A percentile compares a stretch with the other conserved stretches of the same genome.
Conservation (phyloP, 148 eudicot species). For the Dianthus caryophyllus region DNA sequence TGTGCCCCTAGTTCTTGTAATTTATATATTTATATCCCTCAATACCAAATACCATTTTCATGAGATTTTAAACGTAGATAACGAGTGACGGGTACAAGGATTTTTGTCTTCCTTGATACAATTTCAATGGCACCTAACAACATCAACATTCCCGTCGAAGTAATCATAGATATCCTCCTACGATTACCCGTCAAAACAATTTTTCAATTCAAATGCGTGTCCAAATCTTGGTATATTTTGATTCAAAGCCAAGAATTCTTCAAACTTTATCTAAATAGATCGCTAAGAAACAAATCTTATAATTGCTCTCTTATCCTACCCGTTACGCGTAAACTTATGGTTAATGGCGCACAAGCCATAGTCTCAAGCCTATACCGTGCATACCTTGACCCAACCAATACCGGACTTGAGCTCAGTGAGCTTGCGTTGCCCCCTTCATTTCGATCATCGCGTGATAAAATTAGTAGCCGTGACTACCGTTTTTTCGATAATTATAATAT, state of each 20-base stretch:
- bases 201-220: slow-evolving; percentile 10
- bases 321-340: neutral
- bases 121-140: slow-evolving; percentile 10
- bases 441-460: neutral
- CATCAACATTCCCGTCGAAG: slow-evolving; percentile 14
- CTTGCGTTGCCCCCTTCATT: slow-evolving; percentile 15
- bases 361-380: slow-evolving; percentile 15
- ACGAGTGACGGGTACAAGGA: too few relatives aligned
- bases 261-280: slow-evolving; percentile 6
- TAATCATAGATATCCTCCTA: neutral
- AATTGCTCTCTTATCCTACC: slow-evolving; percentile 18
- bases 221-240: slow-evolving; percentile 5
- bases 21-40: too few relatives aligned
- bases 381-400: neutral
- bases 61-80: too few relatives aligned
- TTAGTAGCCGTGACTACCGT: neutral
- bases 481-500: too few relatives aligned
- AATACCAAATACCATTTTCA: too few relatives aligned
- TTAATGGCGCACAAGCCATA: neutral
- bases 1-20: too few relatives aligned
- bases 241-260: slow-evolving; percentile 12
- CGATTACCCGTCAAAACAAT: slow-evolving; percentile 14
- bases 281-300: neutral
- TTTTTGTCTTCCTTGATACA: neutral
- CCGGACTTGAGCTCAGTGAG: slow-evolving; percentile 9